Conservation (phyloP, 1,139 yeast species). For the Casaregolazyma suthepensis region DNA sequence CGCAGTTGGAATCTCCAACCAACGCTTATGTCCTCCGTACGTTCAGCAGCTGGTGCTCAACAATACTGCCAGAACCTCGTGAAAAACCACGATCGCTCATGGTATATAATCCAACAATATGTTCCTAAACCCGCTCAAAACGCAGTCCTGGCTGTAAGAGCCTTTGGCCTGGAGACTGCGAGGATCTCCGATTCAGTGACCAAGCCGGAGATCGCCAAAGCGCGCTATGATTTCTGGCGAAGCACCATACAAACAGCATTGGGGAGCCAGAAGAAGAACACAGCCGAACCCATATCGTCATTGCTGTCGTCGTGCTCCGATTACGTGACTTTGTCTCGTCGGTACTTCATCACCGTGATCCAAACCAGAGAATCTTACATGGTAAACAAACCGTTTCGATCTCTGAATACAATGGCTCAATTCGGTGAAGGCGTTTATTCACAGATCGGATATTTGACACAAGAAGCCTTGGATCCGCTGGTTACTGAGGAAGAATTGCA, state of each 20-base stretch:
- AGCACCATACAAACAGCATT: constrained; percentile 30
- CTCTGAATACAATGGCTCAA: constrained; percentile 57
- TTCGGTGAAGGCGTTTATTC: constrained; percentile 80
- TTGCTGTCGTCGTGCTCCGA: constrained; percentile 34
- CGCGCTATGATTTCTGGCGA: constrained; percentile 38
- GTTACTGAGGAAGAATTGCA: constrained; percentile 39
- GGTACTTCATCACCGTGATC: constrained; percentile 54
- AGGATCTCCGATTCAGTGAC: constrained; percentile 48
- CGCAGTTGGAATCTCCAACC: neutral
- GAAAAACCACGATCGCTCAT: constrained; percentile 57
- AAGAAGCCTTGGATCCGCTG: constrained; percentile 54
- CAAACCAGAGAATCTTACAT: constrained; percentile 51
- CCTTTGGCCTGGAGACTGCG: constrained; percentile 63
- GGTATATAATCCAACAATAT: constrained; percentile 61
- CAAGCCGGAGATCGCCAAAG: constrained; percentile 33
- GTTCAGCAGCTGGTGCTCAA: constrained; percentile 13
- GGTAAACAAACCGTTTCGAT: constrained; percentile 43
- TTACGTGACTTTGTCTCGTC: constrained; percentile 45
- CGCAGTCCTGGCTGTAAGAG: constrained; percentile 60
- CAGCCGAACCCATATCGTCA: constrained; percentile 40
- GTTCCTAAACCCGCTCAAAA: constrained; percentile 63
- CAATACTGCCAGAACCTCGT: constrained; percentile 14
- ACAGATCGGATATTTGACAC: constrained; percentile 63
- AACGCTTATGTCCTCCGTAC: neutral
- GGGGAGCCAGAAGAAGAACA: constrained; percentile 43